A percentile compares a stretch with the other conserved stretches of the same genome.
Evolutionary conservation across 352 stramenopile genomes (phyloP).

Genomic region (Phytophthora idaei): DNA sequence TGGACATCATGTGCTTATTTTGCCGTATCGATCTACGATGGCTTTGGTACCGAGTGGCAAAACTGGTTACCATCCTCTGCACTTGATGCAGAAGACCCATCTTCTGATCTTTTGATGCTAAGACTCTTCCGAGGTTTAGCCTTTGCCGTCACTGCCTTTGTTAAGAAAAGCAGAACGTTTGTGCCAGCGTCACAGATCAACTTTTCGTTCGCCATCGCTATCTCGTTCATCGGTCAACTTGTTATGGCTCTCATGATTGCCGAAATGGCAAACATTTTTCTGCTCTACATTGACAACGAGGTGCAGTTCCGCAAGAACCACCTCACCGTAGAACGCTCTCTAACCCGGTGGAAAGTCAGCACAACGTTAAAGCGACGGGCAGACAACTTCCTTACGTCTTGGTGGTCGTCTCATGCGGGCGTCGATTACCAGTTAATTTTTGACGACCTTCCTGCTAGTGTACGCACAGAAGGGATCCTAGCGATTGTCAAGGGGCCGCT

Average conservation of each 20-base stretch:
- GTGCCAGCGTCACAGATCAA: slow-evolving; percentile 46
- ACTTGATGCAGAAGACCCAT: slow-evolving; percentile 37
- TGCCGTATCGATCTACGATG: slow-evolving; percentile 58
- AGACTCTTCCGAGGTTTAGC: slow-evolving; percentile 56
- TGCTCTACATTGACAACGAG: slow-evolving; percentile 68
- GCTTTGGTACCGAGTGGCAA: slow-evolving; percentile 59
- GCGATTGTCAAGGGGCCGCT: slow-evolving; percentile 55
- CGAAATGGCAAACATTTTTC: slow-evolving; percentile 68
- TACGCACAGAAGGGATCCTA: slow-evolving; percentile 55
- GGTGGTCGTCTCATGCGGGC: slow-evolving; percentile 63
- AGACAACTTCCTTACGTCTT: slow-evolving; percentile 54
- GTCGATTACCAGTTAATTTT: slow-evolving; percentile 68
- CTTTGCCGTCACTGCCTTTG: slow-evolving; percentile 61
- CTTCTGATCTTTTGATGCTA: slow-evolving; percentile 37
- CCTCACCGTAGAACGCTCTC: slow-evolving; percentile 56
- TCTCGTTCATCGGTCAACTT: slow-evolving; percentile 62
- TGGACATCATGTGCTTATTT: slow-evolving; percentile 73
- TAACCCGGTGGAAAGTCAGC: slow-evolving; percentile 50
- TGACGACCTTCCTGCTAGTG: slow-evolving; percentile 50
- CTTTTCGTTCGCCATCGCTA: slow-evolving; percentile 54
- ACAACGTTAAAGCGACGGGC: slow-evolving; percentile 41
- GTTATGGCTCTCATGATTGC: slow-evolving; percentile 83
- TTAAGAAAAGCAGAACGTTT: slow-evolving; percentile 67
- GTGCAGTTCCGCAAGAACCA: slow-evolving; percentile 79
- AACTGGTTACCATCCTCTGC: slow-evolving; percentile 49